phyloP scores from a whole-genome alignment of 106 monocot genomes.

The Dioscorea dumetorum region DNA sequence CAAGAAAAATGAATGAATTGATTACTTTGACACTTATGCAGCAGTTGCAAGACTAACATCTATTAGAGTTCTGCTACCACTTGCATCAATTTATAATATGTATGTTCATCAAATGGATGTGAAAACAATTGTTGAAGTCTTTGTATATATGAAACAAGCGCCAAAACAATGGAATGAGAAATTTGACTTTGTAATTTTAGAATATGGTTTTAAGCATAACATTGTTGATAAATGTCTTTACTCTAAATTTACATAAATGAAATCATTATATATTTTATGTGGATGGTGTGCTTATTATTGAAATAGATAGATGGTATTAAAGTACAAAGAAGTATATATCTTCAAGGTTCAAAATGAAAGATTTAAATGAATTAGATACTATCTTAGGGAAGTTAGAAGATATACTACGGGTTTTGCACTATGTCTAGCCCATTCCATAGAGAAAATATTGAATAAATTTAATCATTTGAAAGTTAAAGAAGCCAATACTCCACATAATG shows the following conservation, averaged over 20 bases:
- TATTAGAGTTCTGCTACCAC: too few relatives aligned
- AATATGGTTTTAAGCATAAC: background rate
- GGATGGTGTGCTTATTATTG: background rate
- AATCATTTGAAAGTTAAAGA: background rate
- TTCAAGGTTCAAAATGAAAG: constrained; percentile 12
- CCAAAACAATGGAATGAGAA: too few relatives aligned
- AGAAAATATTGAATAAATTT: background rate
- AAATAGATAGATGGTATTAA: background rate
- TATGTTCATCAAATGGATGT: too few relatives aligned
- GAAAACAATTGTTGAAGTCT: too few relatives aligned
- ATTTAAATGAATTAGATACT: constrained; percentile 4
- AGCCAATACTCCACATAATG: background rate
- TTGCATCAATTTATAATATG: too few relatives aligned
- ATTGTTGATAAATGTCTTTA: background rate
- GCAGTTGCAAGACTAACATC: too few relatives aligned
- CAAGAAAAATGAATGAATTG: too few relatives aligned
- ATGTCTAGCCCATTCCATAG: constrained; percentile 1
- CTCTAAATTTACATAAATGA: background rate
- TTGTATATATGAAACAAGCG: too few relatives aligned
- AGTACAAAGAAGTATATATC: constrained; percentile 5
- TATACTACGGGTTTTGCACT: background rate
- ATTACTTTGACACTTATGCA: too few relatives aligned
- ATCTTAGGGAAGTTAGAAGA: constrained; percentile 4
- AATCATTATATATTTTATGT: too few relatives aligned
- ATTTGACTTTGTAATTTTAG: background rate